These are phyloP conservation scores for Penicillium sp. DNA, from an alignment of 2,329 filamentous ascomycete species.

Conservation along the genomic window DNA sequence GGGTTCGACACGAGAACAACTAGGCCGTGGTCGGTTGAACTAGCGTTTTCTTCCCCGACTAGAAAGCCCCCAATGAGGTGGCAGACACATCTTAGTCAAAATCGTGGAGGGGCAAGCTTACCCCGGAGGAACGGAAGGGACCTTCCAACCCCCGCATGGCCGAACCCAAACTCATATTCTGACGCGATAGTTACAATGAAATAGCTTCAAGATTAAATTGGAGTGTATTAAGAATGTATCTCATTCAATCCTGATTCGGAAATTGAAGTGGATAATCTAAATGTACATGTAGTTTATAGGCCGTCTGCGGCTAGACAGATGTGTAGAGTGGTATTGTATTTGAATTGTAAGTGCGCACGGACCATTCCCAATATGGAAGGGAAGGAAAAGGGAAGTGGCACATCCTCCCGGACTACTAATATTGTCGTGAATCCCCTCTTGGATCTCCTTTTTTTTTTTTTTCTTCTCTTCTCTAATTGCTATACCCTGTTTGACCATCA, in stretches of 20 bases:
- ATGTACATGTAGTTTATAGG: neutral
- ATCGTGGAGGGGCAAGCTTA: slow-evolving; percentile 22
- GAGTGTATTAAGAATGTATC: neutral
- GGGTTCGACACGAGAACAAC: slow-evolving; percentile 6
- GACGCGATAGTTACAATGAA: neutral
- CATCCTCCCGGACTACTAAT: slow-evolving; percentile 13
- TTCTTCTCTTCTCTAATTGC: neutral
- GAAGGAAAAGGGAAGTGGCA: slow-evolving; percentile 3
- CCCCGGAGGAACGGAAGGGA: slow-evolving; percentile 39
- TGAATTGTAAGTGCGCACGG: neutral
- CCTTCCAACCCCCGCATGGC: slow-evolving; percentile 35
- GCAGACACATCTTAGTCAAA: neutral
- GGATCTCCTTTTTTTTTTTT: slow-evolving; percentile 1
- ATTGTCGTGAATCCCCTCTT: slow-evolving; percentile 12
- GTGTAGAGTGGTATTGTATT: slow-evolving; percentile 5
- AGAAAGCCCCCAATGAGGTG: neutral
- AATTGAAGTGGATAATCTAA: neutral
- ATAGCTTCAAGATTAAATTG: neutral
- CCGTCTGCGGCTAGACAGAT: neutral
- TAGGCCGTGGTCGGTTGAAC: neutral
- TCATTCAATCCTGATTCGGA: neutral
- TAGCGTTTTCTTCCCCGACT: neutral
- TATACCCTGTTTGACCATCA: slow-evolving; percentile 2
- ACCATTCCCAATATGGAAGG: slow-evolving; percentile 2
- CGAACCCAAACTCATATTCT: slow-evolving; percentile 24